phyloP scores from a whole-genome alignment of 2,329 filamentous ascomycete species.

The Dactylellina sp. region DNA sequence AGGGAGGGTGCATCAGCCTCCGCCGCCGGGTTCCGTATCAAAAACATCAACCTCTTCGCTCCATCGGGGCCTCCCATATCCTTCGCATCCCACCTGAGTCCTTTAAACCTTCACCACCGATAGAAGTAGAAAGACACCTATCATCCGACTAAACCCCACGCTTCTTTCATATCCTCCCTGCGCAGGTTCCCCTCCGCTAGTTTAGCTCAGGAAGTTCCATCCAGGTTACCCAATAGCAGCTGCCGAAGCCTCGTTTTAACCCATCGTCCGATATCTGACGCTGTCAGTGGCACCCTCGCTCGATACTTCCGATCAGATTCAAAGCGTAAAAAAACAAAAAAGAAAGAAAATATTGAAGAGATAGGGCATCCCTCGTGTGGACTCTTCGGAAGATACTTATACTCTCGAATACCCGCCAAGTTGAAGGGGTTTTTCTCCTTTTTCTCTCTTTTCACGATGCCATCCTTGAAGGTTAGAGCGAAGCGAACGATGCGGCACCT shows the following conservation, averaged over 20 bases:
- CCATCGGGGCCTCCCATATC: neutral
- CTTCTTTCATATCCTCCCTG: conserved; percentile 6
- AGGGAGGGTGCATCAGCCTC: neutral
- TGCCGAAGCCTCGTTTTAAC: conserved; percentile 11
- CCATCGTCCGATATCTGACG: conserved; percentile 44
- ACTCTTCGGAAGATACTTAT: conserved; percentile 22
- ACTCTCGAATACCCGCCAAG: conserved; percentile 3
- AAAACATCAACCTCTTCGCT: neutral
- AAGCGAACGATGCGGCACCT: conserved; percentile 56
- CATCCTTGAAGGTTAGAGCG: conserved; percentile 40
- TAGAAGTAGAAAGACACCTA: conserved; percentile 6
- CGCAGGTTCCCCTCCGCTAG: conserved; percentile 22
- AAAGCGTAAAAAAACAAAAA: conserved; percentile 6
- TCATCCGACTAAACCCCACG: conserved; percentile 42
- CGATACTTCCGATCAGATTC: conserved; percentile 18
- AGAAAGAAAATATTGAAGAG: conserved; percentile 21
- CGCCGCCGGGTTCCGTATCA: conserved; percentile 31
- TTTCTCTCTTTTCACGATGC: conserved; percentile 41
- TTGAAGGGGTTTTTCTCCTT: conserved; percentile 29
- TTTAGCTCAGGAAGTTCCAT: conserved; percentile 47
- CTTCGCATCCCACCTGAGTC: neutral
- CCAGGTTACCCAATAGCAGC: conserved; percentile 46
- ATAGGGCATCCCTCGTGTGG: conserved; percentile 32
- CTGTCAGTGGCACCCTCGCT: conserved; percentile 14
- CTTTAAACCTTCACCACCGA: conserved; percentile 1